These are phyloP conservation scores for Phaffia tasmanica DNA, from an alignment of 768 basidiomycete genomes.

Conservation along the genomic window DNA sequence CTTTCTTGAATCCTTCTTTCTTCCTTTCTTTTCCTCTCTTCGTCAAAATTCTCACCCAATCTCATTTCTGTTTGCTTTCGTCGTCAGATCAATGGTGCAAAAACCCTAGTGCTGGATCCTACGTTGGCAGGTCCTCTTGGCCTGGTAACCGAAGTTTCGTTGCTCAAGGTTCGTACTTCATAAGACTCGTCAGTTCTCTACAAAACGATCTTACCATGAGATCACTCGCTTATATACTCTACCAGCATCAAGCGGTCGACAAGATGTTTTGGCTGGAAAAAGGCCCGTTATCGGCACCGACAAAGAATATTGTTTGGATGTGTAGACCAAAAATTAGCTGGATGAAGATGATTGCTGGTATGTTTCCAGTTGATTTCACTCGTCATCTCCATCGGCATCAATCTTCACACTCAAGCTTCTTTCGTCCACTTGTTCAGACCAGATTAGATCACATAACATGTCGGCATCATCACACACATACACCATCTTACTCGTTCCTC, in stretches of 20 bases:
- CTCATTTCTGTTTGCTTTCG: neutral
- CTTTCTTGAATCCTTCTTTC: neutral
- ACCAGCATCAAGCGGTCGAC: conserved; percentile 92
- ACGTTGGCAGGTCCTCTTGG: conserved; percentile 82
- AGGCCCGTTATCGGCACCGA: conserved; percentile 68
- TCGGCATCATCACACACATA: conserved; percentile 56
- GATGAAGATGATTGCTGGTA: conserved; percentile 84
- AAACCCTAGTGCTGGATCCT: conserved; percentile 89
- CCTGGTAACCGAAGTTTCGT: conserved; percentile 82
- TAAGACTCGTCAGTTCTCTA: neutral
- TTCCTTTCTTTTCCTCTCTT: neutral
- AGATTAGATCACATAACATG: conserved; percentile 70
- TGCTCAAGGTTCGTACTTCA: conserved; percentile 60
- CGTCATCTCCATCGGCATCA: neutral
- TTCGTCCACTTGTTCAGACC: conserved; percentile 49
- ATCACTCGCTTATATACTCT: neutral
- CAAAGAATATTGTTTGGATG: conserved; percentile 83
- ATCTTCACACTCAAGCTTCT: neutral
- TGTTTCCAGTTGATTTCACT: conserved; percentile 33
- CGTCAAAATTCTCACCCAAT: neutral
- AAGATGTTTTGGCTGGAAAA: conserved; percentile 98
- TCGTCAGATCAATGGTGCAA: conserved; percentile 52
- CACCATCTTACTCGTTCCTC: conserved; percentile 75
- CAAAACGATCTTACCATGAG: neutral
- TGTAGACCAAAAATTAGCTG: conserved; percentile 75